phyloP scores from a whole-genome alignment of 768 basidiomycete species.

The Auricularia sp. region DNA sequence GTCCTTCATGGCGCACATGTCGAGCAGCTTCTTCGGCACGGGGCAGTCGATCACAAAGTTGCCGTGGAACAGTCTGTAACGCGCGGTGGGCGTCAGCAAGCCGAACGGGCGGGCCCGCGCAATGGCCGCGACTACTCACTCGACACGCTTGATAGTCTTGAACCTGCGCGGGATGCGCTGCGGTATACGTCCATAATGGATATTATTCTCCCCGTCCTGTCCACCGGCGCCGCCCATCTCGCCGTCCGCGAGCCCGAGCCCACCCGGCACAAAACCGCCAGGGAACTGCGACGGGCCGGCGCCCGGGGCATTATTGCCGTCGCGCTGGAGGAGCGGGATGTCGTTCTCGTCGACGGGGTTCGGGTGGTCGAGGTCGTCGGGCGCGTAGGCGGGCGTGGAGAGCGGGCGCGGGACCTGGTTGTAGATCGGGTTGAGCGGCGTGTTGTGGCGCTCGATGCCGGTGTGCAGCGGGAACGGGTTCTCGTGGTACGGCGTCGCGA shows the following conservation, averaged over 20 bases:
- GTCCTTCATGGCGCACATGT: conserved; percentile 64
- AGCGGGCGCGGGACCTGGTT: no score
- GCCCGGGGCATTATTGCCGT: not conserved
- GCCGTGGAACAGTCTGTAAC: conserved; percentile 70
- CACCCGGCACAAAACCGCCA: conserved; percentile 2
- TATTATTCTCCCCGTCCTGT: conserved; percentile 14
- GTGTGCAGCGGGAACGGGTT: no score
- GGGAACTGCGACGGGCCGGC: not conserved
- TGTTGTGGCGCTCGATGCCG: no score
- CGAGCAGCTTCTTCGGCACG: conserved; percentile 84
- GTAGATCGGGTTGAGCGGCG: no score
- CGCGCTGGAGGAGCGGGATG: conserved; percentile 8
- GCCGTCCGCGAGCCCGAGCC: conserved; percentile 1
- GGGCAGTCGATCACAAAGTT: conserved; percentile 88
- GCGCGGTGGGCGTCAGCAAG: not conserved
- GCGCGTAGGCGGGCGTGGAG: no score
- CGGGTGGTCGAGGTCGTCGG: no score
- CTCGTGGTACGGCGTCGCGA: no score
- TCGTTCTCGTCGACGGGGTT: conserved; percentile 1
- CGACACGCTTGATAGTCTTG: conserved; percentile 91
- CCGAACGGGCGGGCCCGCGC: not conserved
- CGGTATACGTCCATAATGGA: conserved; percentile 81
- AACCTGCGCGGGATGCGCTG: conserved; percentile 81
- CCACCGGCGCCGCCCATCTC: not conserved
- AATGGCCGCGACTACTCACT: conserved; percentile 34